Base-by-base conservation (phyloP, 306 rosid species). In the Benincasa hispida region DNA sequence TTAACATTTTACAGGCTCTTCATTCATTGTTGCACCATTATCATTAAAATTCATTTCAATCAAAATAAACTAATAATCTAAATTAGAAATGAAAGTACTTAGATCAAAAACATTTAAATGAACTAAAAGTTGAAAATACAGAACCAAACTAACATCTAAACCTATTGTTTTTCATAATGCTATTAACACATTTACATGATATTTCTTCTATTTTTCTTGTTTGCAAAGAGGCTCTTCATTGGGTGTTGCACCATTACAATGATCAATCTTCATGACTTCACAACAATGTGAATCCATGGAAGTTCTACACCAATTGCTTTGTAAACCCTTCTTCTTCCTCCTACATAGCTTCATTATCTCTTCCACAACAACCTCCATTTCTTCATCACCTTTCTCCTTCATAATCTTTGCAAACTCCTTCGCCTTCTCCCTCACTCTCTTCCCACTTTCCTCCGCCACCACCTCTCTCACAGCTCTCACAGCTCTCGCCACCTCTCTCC, bases 261-360 rank as follows among this genome's bases (percentile, higher is more conserved):
- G 30, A 9, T 66, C 50, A 66, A 66, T 37, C 28, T 35, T 66
- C 53, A 66, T 14, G 19, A 59, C 28, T 27, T 24, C 32, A 22
- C 39, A 62, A 17, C 22, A 32, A 62, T 62, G 70, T 2, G 24
- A 1, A 32, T 62, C 45, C n/a, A 62, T 66, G 51, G 73, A 8
- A 6, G 30, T 13, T 41, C 34, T 41, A 5, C 12, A 22, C 32
- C 30, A 37, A 63, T 63, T 11, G 5, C 53, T 66, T 13, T 66
- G 30, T 11, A 34, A 37, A 66, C 19, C 27, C 1, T 37, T 39
- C 50, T 12, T 67, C 2, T 51, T 80, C 54, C 25, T 53, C 8
- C 47, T 67, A 35, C 73, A 58, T 56, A 82, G 77, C 41, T 78
- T 50, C 35, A n/a, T 35, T 3, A 79, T 12, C 55, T 79, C 82